Conservation (phyloP, 2,329 filamentous ascomycete genomes). For the Colletotrichum cuscutae region DNA sequence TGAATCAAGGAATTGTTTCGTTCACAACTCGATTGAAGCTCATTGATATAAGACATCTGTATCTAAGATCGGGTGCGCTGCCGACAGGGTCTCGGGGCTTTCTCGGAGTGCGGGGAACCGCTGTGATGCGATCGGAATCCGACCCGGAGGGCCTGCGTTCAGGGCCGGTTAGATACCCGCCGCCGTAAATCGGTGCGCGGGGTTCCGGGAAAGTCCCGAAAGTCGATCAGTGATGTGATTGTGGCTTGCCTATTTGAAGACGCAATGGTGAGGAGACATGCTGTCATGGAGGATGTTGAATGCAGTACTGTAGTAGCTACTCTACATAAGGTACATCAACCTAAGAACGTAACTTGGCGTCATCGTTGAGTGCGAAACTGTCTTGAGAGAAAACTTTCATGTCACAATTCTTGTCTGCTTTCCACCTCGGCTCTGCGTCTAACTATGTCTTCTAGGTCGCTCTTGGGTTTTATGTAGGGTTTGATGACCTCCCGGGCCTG, state of each 20-base stretch:
- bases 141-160: not conserved
- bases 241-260: not conserved
- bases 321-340: too few species aligned
- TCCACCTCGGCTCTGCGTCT: constrained; percentile 42
- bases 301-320: too few species aligned
- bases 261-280: not conserved
- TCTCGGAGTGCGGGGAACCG: not conserved
- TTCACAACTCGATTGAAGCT: not conserved
- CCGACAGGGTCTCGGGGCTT: constrained; percentile 4
- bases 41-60: not conserved
- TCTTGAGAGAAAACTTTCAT: not conserved
- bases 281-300: not conserved
- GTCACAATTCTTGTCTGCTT: not conserved
- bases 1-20: not conserved
- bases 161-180: not conserved
- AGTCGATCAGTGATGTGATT: not conserved
- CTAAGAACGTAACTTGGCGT: too few species aligned
- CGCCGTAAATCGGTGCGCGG: not conserved
- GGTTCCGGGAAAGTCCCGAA: not conserved
- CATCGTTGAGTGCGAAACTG: not conserved
- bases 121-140: constrained; percentile 5
- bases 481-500: constrained; percentile 41
- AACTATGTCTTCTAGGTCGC: constrained; percentile 43
- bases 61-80: not conserved
- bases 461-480: constrained; percentile 43